Base-by-base conservation (phyloP, 1,284 basidiomycete genomes). In the Malassezia sympodialis region DNA sequence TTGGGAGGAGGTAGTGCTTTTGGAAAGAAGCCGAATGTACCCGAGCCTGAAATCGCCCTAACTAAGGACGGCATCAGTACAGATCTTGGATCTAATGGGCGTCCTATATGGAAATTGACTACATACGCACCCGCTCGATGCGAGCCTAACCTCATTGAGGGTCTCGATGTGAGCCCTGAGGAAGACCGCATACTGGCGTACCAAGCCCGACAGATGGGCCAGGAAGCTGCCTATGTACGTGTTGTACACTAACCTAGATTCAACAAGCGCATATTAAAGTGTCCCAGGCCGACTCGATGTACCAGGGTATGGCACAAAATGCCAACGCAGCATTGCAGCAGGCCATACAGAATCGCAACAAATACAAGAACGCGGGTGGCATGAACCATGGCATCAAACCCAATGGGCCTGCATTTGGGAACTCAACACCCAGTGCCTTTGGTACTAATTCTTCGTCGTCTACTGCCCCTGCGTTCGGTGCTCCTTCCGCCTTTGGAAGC, bases 111-210 rank as follows among this genome's bases (percentile, higher is more conserved):
- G 55, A 42, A 44, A 21, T 40, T 46, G 14, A 48, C 55, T 6
- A 40, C 35, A 8, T 57, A 57, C 23, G 55, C 49, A 10, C 55
- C 55, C 8, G 55, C 55, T 8, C 49, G 55, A 8, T 23, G 43
- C n/a, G 55, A 57, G n/a, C 55, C 55, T 1, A 57, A 57, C n/a
- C 27, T 57, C 6, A 49, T 57, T n/a, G 27, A 31, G 8, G 55
- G 55, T 10, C 24, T 57, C 5, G 55, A 57, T 35, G 32, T 24
- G 17, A 57, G 55, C 24, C 55, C 49, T 0, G 55, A 57, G 5
- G 55, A 57, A 37, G 55, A 48, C 26, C 55, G 55, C 11, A 7
- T 52, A 6, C 19, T 49, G 30, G 55, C 55, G 6, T 57, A 57
- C 45, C 49, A 49, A 31, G 55, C 55, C 15, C 26, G 19, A 8